Evolutionary conservation across 2,329 filamentous ascomycete species (phyloP), one percentile per base, ranked within the genome.

Genomic region (Epichloe gansuensis): DNA sequence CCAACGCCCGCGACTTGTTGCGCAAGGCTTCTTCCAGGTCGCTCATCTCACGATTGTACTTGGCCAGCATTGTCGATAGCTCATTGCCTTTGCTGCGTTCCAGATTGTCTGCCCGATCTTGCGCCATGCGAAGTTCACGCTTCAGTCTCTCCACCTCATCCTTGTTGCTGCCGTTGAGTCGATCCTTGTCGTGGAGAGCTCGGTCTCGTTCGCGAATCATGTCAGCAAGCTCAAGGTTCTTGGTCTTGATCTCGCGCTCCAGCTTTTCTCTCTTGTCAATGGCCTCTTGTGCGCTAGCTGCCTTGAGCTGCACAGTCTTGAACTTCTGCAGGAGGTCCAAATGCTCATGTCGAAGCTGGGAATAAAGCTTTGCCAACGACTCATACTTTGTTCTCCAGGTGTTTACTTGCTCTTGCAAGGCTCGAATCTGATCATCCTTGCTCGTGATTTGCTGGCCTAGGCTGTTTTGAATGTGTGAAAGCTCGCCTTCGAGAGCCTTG

Each of bases 361-460:
- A 96, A 71, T 98, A 98, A 13, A 98, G 78, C 72, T 97, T 98
- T 25, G 93, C 93, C 48, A 98, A 74, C 1, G 91, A 88, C 68
- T 98, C 93, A 64, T 98, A 98, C 69, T 98, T 98, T 50, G 87
- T 86, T 54, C 93, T 81, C 93, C 93, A 98, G 0, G 91, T 96
- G 69, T 96, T 96, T 58, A 97, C 86, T 70, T 97, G 93, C 71
- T 97, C 93, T 64, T 97, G 93, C 21, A 98, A 75, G 2, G 93
- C 85, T 25, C 85, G 78, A 61, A 98, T 91, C 69, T 97, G 91
- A 60, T 97, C 93, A 63, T 98, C 93, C 66, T 91, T 94, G 65
- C 91, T 96, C 38, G 78, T 73, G 50, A 87, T 83, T 65, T 97
- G 93, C 67, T 95, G 85, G 43, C 86, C 84, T 61, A 88, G 85